Evolutionary conservation across 2,329 filamentous ascomycete species (phyloP).

Genomic region (Cephalotrichum gorgonifer): DNA sequence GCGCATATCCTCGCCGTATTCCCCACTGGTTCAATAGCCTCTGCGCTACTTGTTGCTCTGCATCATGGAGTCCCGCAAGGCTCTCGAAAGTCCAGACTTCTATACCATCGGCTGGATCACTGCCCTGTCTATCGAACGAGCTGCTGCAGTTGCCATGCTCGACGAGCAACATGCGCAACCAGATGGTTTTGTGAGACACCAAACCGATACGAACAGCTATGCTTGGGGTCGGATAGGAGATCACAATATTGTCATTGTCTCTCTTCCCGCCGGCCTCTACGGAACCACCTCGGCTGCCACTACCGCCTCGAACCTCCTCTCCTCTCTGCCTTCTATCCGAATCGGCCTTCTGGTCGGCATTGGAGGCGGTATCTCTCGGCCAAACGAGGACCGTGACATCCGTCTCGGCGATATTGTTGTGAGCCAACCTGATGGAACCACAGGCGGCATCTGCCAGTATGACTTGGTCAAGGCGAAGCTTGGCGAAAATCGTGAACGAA

Average conservation of each 20-base stretch:
- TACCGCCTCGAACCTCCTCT: conserved; percentile 7
- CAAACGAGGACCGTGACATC: conserved; percentile 9
- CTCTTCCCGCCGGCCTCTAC: conserved; percentile 10
- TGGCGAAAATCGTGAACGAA: conserved; percentile 2
- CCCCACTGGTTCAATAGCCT: no score
- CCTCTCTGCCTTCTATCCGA: conserved; percentile 10
- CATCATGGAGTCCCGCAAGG: conserved; percentile 1
- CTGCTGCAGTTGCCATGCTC: conserved; percentile 15
- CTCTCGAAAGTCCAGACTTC: conserved; percentile 6
- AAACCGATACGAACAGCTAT: conserved; percentile 15
- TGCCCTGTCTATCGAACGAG: conserved; percentile 13
- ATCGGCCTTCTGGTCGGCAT: conserved; percentile 12
- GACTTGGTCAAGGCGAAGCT: conserved; percentile 9
- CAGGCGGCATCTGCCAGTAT: conserved; percentile 9
- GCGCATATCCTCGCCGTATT: no score
- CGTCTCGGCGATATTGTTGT: conserved; percentile 12
- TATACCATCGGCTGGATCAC: conserved; percentile 17
- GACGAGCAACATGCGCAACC: conserved; percentile 12
- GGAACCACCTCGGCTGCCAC: conserved; percentile 9
- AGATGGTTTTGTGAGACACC: conserved; percentile 3
- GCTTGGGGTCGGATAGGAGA: conserved; percentile 13
- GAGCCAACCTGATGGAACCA: conserved; percentile 6
- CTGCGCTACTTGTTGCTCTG: no score
- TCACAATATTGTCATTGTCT: conserved; percentile 17
- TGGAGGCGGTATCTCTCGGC: conserved; percentile 8